Conservation (phyloP, 140 eudicot genomes). For the Oenanthe javanica region DNA sequence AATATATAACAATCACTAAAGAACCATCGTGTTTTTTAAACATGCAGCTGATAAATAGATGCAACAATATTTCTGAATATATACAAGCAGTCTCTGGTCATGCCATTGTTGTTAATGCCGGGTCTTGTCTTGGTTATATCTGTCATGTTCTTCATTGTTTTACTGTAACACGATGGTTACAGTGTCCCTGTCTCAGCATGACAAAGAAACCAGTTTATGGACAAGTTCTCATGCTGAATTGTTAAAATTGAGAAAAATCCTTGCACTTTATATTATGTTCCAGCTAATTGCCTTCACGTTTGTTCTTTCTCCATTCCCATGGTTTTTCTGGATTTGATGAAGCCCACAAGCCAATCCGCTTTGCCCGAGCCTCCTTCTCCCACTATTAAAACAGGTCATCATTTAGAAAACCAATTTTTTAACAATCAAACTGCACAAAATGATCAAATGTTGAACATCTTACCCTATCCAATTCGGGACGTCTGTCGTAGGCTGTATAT, state of each 20-base stretch:
- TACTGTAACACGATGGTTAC: background rate
- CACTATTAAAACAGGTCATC: slow-evolving; percentile 37
- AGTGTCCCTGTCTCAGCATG: background rate
- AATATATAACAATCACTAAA: no score
- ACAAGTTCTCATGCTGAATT: background rate
- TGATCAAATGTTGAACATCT: background rate
- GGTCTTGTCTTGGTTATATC: background rate
- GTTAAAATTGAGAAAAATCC: background rate
- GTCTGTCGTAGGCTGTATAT: slow-evolving; percentile 75
- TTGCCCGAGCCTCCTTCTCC: slow-evolving; percentile 84
- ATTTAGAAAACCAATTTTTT: background rate
- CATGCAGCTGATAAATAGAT: background rate
- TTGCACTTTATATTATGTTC: background rate
- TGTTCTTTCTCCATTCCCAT: slow-evolving; percentile 89
- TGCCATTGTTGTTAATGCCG: background rate
- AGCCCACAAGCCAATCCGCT: slow-evolving; percentile 86
- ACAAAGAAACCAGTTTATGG: background rate
- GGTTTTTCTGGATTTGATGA: slow-evolving; percentile 84
- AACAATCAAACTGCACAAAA: background rate
- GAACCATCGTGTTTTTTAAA: background rate
- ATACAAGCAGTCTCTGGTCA: background rate
- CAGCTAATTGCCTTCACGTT: slow-evolving; percentile 44
- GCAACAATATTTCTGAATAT: background rate
- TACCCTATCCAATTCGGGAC: slow-evolving; percentile 71
- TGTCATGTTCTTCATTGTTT: background rate